Evolutionary conservation across 2,329 filamentous ascomycete genomes (phyloP), one percentile per base, ranked within the genome.

Genomic region (Ascochyta rabiei): DNA sequence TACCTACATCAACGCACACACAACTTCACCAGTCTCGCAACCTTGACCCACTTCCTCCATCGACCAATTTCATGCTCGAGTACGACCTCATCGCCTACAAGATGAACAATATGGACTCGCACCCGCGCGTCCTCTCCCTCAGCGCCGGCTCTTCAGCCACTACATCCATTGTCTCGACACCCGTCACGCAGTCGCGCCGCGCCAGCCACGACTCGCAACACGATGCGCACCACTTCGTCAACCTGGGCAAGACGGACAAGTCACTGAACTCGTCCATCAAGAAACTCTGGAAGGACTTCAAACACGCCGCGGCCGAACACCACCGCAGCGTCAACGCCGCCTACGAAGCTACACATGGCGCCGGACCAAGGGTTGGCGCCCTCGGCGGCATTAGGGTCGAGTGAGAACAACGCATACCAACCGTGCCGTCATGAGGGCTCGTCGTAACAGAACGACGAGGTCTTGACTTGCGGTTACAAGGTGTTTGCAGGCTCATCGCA

Each of bases 241-340:
- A 66, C 34, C 48, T 63, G 3, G 47, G 48, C 21, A 63, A 68
- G 43, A 60, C 60, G 0, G 59, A 64, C 18, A 61, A 55, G 48
- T 59, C 50, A 15, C 48, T 68, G 18, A 62, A 68, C 48, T 42
- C 52, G 13, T 64, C 62, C 26, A 59, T 70, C 46, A 70, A 64
- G 60, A 65, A 70, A 51, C 60, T 70, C 51, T 71, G 67, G 69
- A 62, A 61, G 31, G 59, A 60, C 6, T 48, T 71, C 49, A 71
- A 71, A 60, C 58, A 61, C 16, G 61, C 60, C 9, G 68, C 66
- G 8, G 54, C 37, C 13, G 69, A 71, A 62, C 69, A 71, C 41
- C 69, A 71, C 53, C 58, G 61, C 35, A 67, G 64, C 39, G 68
- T 71, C 1, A 71, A 71, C 30, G 63, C 66, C 0, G 69, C 69